Evolutionary conservation across 169 alveolate genomes (phyloP), one percentile per base, ranked within the genome.

Genomic region (Ichthyophthirius multifiliis): DNA sequence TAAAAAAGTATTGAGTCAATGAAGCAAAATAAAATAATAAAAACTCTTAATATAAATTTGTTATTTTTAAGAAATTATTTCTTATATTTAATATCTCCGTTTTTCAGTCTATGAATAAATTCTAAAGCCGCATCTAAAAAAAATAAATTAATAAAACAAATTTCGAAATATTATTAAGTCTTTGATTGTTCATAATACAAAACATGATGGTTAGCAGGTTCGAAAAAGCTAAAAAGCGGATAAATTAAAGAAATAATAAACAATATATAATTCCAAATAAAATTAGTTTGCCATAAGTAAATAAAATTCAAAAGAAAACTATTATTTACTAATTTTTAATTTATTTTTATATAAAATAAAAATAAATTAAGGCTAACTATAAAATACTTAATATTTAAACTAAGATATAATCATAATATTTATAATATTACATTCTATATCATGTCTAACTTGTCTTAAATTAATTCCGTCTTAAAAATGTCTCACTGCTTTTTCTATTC

Each of bases 391-490:
- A 31, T 4, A 15, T 32, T 35, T 32, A 32, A 32, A 9, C 9
- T 15, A 15, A 31, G 13, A 23, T 23, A 13, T 4, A 1, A 31
- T n/a, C 16, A 3, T 64, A 31, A 32, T 34, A 65, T 4, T 9
- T 9, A 7, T n/a, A 3, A 3, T 5, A 18, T 20, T 67, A 67
- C 55, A 18, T 34, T 67, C 77, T 16, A 67, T 34, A 20, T 67
- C 77, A 67, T 67, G 43, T 37, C 77, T 34, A 31, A 41, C 55
- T n/a, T 47, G 48, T 5, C 39, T 34, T 35, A 67, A n/a, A 39
- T 67, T 37, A 0, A 67, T 0, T 12, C 43, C 63, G 30, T 67
- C 77, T 67, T 39, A 9, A 15, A 67, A 35, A 39, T 67, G 77
- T 20, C 77, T 15, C 0, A 12, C 16, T 5, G 77, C 77, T 39